Base-by-base conservation (phyloP, 148 eudicot species). In the Rhododendron mucronatum region DNA sequence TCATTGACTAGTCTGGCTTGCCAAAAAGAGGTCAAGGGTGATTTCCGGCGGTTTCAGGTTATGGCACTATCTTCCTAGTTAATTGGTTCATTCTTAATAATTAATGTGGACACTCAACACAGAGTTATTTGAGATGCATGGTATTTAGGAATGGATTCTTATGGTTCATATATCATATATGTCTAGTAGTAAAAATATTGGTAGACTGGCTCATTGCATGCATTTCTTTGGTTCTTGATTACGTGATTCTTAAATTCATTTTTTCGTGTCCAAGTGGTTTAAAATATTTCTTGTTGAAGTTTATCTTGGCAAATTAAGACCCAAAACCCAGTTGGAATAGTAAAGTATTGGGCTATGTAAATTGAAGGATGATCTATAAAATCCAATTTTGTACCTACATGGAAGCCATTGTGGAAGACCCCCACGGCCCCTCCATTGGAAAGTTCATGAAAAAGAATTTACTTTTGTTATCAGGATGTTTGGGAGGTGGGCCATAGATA, bases 31-130 rank as follows among this genome's bases (percentile, higher is more conserved):
- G 90, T 85, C 85, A 89, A 84, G 85, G 85, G 87, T 44, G 86
- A 93, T 84, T 96, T 96, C 88, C 51, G 81, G 86, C 88, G 61
- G 81, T 96, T 96, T 93, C 95, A 93, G 96, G 96, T 93, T 71
- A 84, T 83, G 63, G 21, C 37, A 69, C 50, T 61, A 47, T 45
- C 28, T 69, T 75, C 51, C 37, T 87, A 30, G 20, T 37, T 67
- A 37, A 71, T 84, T 84, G 39, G 23, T 67, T 65, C 14, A 4
- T 65, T 30, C 18, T 71, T 71, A 71, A 4, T 71, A 71, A 7
- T 33, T 67, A 26, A 65, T 14, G 23, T 1, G 10, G 14, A 78
- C 35, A 30, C 10, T 83, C 30, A 51, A 10, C 63, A n/a, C 21
- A 63, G 67, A 8, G 20, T 81, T 20, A 82, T 37, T 35, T 55